Evolutionary conservation across 805 yeast genomes (phyloP).

Genomic region (Cyberlindnera bimundalis): DNA sequence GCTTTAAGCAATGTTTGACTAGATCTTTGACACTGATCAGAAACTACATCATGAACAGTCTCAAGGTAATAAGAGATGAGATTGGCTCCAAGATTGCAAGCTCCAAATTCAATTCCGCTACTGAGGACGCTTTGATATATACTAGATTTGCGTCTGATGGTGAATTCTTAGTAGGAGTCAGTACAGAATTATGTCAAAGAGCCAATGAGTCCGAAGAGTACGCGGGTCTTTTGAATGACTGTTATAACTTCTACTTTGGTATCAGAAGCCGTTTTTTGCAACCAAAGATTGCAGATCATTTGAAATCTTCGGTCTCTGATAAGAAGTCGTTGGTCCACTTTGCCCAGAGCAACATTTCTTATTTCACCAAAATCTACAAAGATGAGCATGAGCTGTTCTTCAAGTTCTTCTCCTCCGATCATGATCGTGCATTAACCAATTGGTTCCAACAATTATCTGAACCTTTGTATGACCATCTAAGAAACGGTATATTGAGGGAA

Average conservation of each 20-base stretch:
- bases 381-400: conserved; percentile 61
- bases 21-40: conserved; percentile 73
- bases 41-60: conserved; percentile 50
- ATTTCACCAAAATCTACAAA: conserved; percentile 54
- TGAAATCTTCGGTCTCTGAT: conserved; percentile 29
- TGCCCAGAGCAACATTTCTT: conserved; percentile 60
- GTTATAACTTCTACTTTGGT: conserved; percentile 59
- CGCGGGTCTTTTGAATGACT: conserved; percentile 63
- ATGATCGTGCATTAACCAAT: conserved; percentile 39
- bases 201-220: conserved; percentile 47
- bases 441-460: conserved; percentile 69
- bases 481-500: conserved; percentile 69
- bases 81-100: conserved; percentile 26
- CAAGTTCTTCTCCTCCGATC: conserved; percentile 44
- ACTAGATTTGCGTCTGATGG: conserved; percentile 54
- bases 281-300: conserved; percentile 37
- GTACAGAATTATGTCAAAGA: conserved; percentile 37
- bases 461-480: conserved; percentile 68
- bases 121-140: conserved; percentile 62
- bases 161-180: conserved; percentile 34
- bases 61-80: conserved; percentile 34
- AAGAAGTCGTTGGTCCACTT: conserved; percentile 47
- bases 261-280: conserved; percentile 49
- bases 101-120: conserved; percentile 33
- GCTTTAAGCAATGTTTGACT: conserved; percentile 81